phyloP scores from a whole-genome alignment of 352 stramenopile genomes.

The Globisporangium paroecandrum region DNA sequence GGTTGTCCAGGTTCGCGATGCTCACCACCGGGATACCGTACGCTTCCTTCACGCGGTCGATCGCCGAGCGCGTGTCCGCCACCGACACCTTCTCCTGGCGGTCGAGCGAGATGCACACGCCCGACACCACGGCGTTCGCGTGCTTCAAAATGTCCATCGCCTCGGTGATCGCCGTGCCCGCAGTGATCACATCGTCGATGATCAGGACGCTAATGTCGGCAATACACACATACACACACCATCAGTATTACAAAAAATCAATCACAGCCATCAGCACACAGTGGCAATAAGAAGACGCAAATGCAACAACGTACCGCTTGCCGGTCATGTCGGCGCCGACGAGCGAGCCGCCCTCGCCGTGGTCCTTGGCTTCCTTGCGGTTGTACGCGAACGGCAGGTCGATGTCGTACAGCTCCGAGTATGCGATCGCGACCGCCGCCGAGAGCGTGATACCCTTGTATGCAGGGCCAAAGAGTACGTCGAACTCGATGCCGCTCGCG shows the following conservation, averaged over 20 bases:
- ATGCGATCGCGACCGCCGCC: constrained; percentile 92
- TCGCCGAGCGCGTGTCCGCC: constrained; percentile 91
- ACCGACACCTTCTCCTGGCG: constrained; percentile 95
- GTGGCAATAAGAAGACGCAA: neutral
- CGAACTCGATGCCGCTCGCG: constrained; percentile 92
- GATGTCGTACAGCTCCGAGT: constrained; percentile 88
- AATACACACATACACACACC: constrained; percentile 20
- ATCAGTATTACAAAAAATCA: constrained; percentile 2
- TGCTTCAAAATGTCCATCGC: constrained; percentile 88
- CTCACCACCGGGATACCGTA: constrained; percentile 92
- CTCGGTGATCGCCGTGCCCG: constrained; percentile 97
- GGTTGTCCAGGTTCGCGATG: constrained; percentile 92
- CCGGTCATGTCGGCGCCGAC: constrained; percentile 93
- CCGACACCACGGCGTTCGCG: constrained; percentile 91
- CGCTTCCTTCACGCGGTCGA: constrained; percentile 90
- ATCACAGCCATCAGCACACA: neutral
- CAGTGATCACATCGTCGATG: constrained; percentile 99
- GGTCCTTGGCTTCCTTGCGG: constrained; percentile 99
- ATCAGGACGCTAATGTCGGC: constrained; percentile 86
- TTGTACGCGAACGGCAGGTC: constrained; percentile 98
- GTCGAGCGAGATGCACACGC: constrained; percentile 97
- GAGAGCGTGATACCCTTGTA: constrained; percentile 99
- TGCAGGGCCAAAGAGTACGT: constrained; percentile 98
- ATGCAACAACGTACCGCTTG: constrained; percentile 74
- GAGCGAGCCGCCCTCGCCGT: constrained; percentile 96